These are phyloP conservation scores for Penicillium pulvis DNA, from an alignment of 495 filamentous ascomycete genomes.

Conservation along the genomic window DNA sequence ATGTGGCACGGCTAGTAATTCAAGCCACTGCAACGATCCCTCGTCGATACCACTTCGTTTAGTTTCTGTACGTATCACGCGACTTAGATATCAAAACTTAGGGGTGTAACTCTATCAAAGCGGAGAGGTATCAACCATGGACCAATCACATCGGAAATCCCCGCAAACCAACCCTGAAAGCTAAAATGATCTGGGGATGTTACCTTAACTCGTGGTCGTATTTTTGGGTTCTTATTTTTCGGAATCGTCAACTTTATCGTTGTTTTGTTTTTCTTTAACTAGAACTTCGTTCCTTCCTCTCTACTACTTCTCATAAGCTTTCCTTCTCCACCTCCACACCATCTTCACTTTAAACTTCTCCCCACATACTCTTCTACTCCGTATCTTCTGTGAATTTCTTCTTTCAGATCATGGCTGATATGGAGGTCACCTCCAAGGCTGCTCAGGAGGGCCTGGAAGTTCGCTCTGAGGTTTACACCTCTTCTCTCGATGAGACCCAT, in stretches of 20 bases:
- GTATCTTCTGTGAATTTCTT: background rate
- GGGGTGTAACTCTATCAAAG: constrained; percentile 18
- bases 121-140: constrained; percentile 5
- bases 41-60: background rate
- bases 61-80: background rate
- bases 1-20: background rate
- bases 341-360: background rate
- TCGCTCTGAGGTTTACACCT: background rate
- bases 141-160: constrained; percentile 1
- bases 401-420: constrained; percentile 16
- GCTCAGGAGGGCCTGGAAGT: constrained; percentile 14
- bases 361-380: background rate
- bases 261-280: constrained; percentile 2
- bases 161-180: constrained; percentile 1
- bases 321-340: background rate
- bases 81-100: background rate
- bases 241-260: constrained; percentile 2
- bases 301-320: background rate
- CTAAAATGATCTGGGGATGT: constrained; percentile 11
- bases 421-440: constrained; percentile 14
- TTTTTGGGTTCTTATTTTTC: constrained; percentile 9
- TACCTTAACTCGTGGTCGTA: constrained; percentile 29
- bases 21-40: background rate
- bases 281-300: background rate
- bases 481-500: constrained; percentile 4